A percentile compares a stretch with the other conserved stretches of the same genome.
These are phyloP conservation scores for Phaseolus lunatus DNA, from an alignment of 306 rosid species.

Conservation along the genomic window DNA sequence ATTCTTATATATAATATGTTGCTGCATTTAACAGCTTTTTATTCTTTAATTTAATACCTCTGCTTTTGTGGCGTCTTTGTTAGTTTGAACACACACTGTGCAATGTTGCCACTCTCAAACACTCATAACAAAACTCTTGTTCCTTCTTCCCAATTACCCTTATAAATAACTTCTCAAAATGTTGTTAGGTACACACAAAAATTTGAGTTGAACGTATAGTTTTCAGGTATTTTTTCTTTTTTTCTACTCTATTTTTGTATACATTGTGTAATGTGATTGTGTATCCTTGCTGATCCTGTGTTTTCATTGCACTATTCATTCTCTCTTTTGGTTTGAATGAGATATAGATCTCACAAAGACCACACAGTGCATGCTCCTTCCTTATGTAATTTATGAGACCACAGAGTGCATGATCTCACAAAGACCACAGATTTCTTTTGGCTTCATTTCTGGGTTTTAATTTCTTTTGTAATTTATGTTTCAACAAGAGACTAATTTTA, in stretches of 20 bases:
- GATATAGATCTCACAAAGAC: not conserved
- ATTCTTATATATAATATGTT: not conserved
- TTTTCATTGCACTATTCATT: slow-evolving; percentile 8
- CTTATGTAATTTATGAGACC: too few species aligned
- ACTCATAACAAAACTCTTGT: not conserved
- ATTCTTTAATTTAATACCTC: not conserved
- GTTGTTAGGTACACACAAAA: not conserved
- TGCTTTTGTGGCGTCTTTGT: slow-evolving; percentile 16
- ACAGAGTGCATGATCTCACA: too few species aligned
- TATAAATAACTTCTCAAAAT: not conserved
- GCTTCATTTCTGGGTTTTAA: too few species aligned
- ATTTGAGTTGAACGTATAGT: not conserved
- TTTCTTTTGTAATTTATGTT: too few species aligned
- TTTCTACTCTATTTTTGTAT: not conserved
- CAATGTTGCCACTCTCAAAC: not conserved
- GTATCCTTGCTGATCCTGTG: not conserved
- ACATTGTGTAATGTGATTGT: not conserved
- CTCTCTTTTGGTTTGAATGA: slow-evolving; percentile 1
- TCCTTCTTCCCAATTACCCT: not conserved
- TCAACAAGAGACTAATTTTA: too few species aligned
- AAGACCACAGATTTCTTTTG: too few species aligned
- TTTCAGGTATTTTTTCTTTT: slow-evolving; percentile 28
- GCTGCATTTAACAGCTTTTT: slow-evolving; percentile 3
- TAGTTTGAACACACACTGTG: not conserved
- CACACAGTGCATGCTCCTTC: too few species aligned